phyloP scores from a whole-genome alignment of 2,329 filamentous ascomycete genomes.

The Didymella sp. region DNA sequence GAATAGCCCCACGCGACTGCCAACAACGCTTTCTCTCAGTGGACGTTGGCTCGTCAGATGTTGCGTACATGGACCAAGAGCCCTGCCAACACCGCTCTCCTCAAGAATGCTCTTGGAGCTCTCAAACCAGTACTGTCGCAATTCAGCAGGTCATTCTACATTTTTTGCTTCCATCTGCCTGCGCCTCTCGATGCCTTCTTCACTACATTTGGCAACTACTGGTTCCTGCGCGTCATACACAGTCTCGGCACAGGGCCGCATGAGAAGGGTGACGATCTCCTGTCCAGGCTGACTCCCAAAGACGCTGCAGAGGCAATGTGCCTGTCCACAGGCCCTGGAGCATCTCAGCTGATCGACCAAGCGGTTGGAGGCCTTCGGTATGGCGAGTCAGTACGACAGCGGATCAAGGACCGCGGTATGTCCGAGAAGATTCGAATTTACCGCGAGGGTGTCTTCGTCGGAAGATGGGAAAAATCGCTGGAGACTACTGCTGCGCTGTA shows the following conservation, averaged over 20 bases:
- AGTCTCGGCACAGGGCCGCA: conserved; percentile 45
- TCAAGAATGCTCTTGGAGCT: conserved; percentile 54
- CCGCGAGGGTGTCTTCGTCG: conserved; percentile 56
- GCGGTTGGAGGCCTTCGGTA: conserved; percentile 26
- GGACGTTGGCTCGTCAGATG: conserved; percentile 58
- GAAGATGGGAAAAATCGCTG: conserved; percentile 60
- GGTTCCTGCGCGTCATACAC: conserved; percentile 56
- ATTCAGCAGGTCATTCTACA: conserved; percentile 59
- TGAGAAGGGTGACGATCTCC: conserved; percentile 17
- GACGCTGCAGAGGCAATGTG: conserved; percentile 58
- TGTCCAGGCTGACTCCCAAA: conserved; percentile 18
- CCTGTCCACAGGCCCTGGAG: conserved; percentile 59
- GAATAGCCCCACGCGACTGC: conserved; percentile 51
- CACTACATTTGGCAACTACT: conserved; percentile 59
- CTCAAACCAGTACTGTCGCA: conserved; percentile 59
- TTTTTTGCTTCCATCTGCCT: conserved; percentile 63
- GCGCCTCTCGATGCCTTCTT: conserved; percentile 53
- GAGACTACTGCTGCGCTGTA: conserved; percentile 58
- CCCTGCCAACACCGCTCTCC: conserved; percentile 55
- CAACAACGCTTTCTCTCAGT: conserved; percentile 53
- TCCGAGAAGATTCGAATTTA: conserved; percentile 62
- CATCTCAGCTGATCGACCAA: conserved; percentile 50
- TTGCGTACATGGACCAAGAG: conserved; percentile 56
- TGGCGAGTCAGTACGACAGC: conserved; percentile 50
- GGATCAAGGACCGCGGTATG: conserved; percentile 55